Percentiles rank a stretch among this genome's conserved stretches.
Evolutionary conservation across 768 basidiomycete species (phyloP).

Genomic region (Crepidotus variabilis): DNA sequence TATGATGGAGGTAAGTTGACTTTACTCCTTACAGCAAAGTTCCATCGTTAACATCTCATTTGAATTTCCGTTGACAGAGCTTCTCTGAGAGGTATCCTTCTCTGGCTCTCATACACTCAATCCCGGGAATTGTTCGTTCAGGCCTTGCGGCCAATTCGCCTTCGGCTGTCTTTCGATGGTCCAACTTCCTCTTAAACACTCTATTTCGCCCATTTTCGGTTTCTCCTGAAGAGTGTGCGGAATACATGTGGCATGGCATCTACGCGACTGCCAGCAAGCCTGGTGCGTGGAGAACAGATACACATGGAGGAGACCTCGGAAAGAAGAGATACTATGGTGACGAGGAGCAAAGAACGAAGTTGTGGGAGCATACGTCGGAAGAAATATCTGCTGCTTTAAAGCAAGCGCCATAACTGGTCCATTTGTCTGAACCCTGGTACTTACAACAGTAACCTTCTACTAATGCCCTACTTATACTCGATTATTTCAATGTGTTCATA

Average conservation of each 20-base stretch:
- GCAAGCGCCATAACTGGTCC: background rate
- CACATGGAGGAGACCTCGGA: conserved; percentile 32
- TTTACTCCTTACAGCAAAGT: background rate
- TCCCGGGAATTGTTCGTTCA: conserved; percentile 38
- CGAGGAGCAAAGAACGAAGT: conserved; percentile 28
- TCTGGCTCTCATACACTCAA: conserved; percentile 32
- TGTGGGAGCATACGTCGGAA: conserved; percentile 33
- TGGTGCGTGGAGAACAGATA: conserved; percentile 29
- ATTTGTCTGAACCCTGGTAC: no score
- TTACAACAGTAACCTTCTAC: no score
- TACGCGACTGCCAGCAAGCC: conserved; percentile 19
- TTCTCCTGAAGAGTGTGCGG: conserved; percentile 25
- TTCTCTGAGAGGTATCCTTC: conserved; percentile 27
- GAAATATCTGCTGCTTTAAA: conserved; percentile 3
- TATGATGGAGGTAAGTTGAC: conserved; percentile 43
- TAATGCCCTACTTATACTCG: no score
- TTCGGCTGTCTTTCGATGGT: conserved; percentile 17
- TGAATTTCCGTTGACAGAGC: conserved; percentile 18
- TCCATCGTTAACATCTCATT: background rate
- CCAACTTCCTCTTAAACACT: conserved; percentile 14
- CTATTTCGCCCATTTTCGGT: conserved; percentile 24
- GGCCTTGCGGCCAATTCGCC: conserved; percentile 21
- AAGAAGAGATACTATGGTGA: conserved; percentile 32
- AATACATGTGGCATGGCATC: conserved; percentile 35
- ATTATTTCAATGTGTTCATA: no score